Conservation (phyloP, 1,139 yeast species). For the Pichia sp. region DNA sequence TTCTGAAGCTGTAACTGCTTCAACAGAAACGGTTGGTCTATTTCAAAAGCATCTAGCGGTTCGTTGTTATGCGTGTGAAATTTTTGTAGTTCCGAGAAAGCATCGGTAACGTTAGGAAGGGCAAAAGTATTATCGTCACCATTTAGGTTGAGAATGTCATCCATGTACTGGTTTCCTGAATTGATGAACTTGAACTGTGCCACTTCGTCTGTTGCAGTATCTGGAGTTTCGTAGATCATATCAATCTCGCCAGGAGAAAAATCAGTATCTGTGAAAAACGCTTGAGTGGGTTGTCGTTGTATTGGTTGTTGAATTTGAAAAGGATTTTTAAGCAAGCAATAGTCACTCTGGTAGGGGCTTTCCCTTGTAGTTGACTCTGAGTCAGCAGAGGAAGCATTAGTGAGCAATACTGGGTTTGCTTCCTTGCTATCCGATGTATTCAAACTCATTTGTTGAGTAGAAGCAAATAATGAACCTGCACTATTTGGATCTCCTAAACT, state of each 20-base stretch:
- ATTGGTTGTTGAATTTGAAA: neutral
- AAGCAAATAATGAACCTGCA: neutral
- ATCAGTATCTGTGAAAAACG: neutral
- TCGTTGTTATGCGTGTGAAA: neutral
- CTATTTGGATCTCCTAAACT: neutral
- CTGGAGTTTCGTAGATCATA: neutral
- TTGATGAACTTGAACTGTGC: neutral
- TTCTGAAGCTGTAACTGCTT: slow-evolving; percentile 18
- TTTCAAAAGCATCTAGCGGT: neutral
- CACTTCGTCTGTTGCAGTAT: neutral
- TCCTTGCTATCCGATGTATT: neutral
- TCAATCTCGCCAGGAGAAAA: neutral
- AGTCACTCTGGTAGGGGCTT: neutral
- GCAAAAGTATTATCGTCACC: neutral
- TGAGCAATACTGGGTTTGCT: neutral
- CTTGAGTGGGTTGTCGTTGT: neutral
- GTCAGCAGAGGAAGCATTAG: neutral
- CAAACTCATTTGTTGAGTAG: neutral
- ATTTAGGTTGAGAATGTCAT: neutral
- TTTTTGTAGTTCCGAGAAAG: neutral
- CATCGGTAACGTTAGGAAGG: neutral
- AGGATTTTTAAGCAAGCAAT: neutral
- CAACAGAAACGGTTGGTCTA: slow-evolving; percentile 8
- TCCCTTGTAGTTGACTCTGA: neutral
- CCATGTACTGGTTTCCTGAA: neutral